Conservation (phyloP, 331 rosid species). For the Quercus lobata region DNA sequence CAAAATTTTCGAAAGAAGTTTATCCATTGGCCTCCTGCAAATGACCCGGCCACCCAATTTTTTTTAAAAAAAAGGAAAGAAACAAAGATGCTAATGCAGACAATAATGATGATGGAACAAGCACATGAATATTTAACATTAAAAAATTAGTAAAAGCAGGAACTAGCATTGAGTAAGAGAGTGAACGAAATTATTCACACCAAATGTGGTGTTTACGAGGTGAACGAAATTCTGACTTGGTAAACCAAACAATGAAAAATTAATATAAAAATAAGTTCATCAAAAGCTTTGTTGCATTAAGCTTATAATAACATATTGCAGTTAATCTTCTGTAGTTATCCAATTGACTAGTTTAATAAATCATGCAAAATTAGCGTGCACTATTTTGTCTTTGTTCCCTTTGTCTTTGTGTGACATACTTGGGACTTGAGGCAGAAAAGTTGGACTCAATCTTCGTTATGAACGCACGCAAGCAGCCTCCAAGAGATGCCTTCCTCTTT, state of each 20-base stretch:
- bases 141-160: background rate
- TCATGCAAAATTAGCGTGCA: background rate
- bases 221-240: too few species aligned
- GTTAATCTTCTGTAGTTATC: background rate
- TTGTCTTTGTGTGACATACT: background rate
- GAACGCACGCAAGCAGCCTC: background rate
- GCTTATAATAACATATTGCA: background rate
- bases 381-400: background rate
- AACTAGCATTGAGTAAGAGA: background rate
- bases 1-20: too few species aligned
- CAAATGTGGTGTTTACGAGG: too few species aligned
- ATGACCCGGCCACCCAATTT: background rate
- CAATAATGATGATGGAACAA: too few species aligned
- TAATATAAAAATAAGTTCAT: background rate
- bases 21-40: background rate
- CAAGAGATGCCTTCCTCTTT: background rate
- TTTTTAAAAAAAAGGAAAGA: background rate
- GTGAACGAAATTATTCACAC: background rate
- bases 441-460: background rate
- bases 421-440: background rate
- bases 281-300: background rate
- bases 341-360: background rate
- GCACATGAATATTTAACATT: background rate
- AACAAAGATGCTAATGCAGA: background rate
- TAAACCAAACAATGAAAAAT: background rate